Evolutionary conservation across 306 rosid genomes (phyloP), one percentile per base, ranked within the genome.

Genomic region (Phaseolus lunatus): DNA sequence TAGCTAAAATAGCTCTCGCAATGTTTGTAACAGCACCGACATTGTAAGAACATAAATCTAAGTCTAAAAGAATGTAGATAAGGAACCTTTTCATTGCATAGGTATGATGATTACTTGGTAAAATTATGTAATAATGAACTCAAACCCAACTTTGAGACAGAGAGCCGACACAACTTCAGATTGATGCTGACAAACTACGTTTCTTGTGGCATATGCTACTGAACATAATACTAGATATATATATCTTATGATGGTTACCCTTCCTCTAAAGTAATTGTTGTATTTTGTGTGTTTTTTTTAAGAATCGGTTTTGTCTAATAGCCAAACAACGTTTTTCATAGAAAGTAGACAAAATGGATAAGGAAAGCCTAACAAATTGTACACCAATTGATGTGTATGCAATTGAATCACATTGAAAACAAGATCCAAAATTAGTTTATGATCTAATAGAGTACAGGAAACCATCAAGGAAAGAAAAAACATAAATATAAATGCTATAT

Each of bases 111-210:
- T 54, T 74, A 65, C 20, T 56, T 4, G 7, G 13, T 73, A 54
- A 80, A 67, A 80, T 67, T 24, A 58, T 22, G 66, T 24, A 45
- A 74, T 74, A 35, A 81, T 65, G 22, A 43, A n/a, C 47, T 44
- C 71, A 56, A 74, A 35, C 75, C 62, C 44, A 45, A 66, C 54
- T 41, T 65, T 57, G 80, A 35, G 48, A 74, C 84, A 74, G 31
- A 7, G 45, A 43, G 45, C 20, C 50, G 65, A 74, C 84, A 81
- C 18, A 57, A 74, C 13, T 59, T 48, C 26, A 48, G 27, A 19
- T 59, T 68, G 77, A 75, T 52, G 66, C 15, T 69, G 81, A 62
- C 59, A 69, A 14, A 59, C 74, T 56, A 48, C 33, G 57, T 19
- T 75, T 61, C 29, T 61, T 47, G 61, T 61, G 33, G 49, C 71